phyloP scores from a whole-genome alignment of 345 rosid species.

The Sisymbrium irio region DNA sequence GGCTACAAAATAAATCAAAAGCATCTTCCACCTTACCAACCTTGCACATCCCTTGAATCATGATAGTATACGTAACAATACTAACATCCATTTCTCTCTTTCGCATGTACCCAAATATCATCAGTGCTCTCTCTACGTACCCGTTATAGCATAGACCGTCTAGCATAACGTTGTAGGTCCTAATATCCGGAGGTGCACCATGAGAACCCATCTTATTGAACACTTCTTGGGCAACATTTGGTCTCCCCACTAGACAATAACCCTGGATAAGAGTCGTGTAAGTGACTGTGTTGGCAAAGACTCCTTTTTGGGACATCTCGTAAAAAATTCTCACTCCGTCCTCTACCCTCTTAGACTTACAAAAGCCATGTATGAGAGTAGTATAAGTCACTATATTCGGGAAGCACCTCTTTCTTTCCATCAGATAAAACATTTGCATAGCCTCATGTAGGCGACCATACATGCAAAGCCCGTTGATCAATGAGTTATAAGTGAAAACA shows the following conservation, averaged over 20 bases:
- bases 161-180: slow-evolving; percentile 31
- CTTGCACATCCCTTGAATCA: slow-evolving; percentile 47
- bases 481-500: slow-evolving; percentile 39
- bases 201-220: slow-evolving; percentile 21
- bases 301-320: slow-evolving; percentile 13
- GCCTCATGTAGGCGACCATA: slow-evolving; percentile 35
- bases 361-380: slow-evolving; percentile 33
- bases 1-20: slow-evolving; percentile 32
- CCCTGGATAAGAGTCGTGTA: slow-evolving; percentile 31
- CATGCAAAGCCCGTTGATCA: slow-evolving; percentile 41
- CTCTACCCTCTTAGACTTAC: slow-evolving; percentile 23
- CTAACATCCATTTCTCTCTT: slow-evolving; percentile 18
- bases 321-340: slow-evolving; percentile 6
- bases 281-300: slow-evolving; percentile 27
- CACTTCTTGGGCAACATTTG: slow-evolving; percentile 15
- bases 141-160: slow-evolving; percentile 25
- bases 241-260: slow-evolving; percentile 20
- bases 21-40: slow-evolving; percentile 38
- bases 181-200: slow-evolving; percentile 18
- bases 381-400: slow-evolving; percentile 36
- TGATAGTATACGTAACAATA: slow-evolving; percentile 31
- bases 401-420: slow-evolving; percentile 16
- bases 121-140: slow-evolving; percentile 14
- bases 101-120: slow-evolving; percentile 17
- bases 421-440: slow-evolving; percentile 16